Evolutionary conservation across 1,139 yeast species (phyloP).

Genomic region (Yamadazyma songkhlaensis): DNA sequence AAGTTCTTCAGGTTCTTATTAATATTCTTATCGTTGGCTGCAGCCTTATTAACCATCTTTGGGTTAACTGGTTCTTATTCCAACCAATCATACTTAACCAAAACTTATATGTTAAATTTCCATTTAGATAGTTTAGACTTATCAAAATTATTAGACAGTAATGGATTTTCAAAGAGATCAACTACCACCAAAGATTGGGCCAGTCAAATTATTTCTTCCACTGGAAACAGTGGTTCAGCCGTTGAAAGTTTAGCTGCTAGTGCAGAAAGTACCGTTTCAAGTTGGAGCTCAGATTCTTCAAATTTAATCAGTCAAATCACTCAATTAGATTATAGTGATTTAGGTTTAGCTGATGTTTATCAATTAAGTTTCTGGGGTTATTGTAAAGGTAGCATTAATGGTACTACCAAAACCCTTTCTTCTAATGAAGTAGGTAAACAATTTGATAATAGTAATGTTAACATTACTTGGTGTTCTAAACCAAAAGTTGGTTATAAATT

Average conservation of each 20-base stretch:
- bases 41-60: slow-evolving; percentile 33
- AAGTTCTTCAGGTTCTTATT: slow-evolving; percentile 34
- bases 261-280: slow-evolving; percentile 7
- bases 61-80: slow-evolving; percentile 44
- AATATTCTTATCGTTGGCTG: slow-evolving; percentile 33
- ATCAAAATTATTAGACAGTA: slow-evolving; percentile 24
- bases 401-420: slow-evolving; percentile 10
- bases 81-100: slow-evolving; percentile 32
- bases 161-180: slow-evolving; percentile 9
- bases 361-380: slow-evolving; percentile 72
- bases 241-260: slow-evolving; percentile 6
- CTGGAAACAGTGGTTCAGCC: slow-evolving; percentile 11
- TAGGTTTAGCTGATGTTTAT: slow-evolving; percentile 62
- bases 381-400: slow-evolving; percentile 52
- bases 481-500: slow-evolving; percentile 49
- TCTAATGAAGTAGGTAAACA: slow-evolving; percentile 12
- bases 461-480: slow-evolving; percentile 54
- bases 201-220: slow-evolving; percentile 14
- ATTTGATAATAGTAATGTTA: slow-evolving; percentile 33
- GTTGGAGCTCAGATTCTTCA: slow-evolving; percentile 11
- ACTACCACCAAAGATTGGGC: slow-evolving; percentile 14
- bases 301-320: slow-evolving; percentile 16
- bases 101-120: slow-evolving; percentile 36
- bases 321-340: slow-evolving; percentile 17
- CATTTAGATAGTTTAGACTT: slow-evolving; percentile 35